Conservation (phyloP, 257 asterid genomes). For the Ilex asprella region DNA sequence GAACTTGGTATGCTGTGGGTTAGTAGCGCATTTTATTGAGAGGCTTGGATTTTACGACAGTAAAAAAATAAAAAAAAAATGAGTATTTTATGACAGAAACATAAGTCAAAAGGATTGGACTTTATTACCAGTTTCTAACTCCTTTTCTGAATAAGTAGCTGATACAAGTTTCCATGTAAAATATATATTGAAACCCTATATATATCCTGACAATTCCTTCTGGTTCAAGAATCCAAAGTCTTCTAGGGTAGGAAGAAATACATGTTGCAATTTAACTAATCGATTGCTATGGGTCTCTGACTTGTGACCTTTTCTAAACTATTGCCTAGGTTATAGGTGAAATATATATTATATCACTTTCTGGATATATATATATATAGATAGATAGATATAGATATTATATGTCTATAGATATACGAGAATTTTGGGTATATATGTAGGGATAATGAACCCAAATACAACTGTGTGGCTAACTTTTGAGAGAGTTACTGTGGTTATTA, state of each 20-base stretch:
- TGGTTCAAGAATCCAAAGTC: slow-evolving; percentile 11
- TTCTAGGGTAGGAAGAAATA: not conserved
- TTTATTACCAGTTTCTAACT: not conserved
- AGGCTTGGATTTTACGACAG: not conserved
- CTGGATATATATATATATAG: too few species aligned
- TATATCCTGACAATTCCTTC: slow-evolving; percentile 14
- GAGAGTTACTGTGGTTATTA: too few species aligned
- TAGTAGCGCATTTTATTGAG: not conserved
- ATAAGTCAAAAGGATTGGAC: not conserved
- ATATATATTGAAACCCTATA: slow-evolving; percentile 2
- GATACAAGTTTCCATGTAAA: slow-evolving; percentile 15
- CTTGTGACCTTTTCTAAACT: not conserved
- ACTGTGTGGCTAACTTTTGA: too few species aligned
- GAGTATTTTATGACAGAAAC: not conserved
- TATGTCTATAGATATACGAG: too few species aligned
- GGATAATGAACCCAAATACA: too few species aligned
- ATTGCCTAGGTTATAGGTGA: not conserved
- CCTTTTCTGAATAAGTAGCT: not conserved
- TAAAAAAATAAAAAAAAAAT: too few species aligned
- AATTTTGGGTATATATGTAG: too few species aligned
- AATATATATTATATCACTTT: too few species aligned
- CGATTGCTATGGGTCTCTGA: slow-evolving; percentile 5
- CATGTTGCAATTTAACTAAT: slow-evolving; percentile 9
- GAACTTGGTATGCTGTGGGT: not conserved
- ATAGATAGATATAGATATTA: too few species aligned